Percentiles rank a stretch among this genome's conserved stretches.
Evolutionary conservation across 192 early-diverging fungal species (phyloP).

Genomic region (Backusella westeae): DNA sequence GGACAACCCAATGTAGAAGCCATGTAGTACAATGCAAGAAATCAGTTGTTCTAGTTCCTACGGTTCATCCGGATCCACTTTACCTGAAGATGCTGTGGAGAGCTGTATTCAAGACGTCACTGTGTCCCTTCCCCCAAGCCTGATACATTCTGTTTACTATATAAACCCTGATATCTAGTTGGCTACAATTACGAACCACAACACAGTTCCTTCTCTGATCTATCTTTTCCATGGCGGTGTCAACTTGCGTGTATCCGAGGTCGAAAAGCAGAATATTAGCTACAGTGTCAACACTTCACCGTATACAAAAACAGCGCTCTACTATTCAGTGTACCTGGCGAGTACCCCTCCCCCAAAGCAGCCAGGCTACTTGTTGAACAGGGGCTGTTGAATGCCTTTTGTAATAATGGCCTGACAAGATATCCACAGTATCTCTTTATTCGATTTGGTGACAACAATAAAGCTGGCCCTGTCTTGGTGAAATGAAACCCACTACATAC

Average conservation of each 20-base stretch:
- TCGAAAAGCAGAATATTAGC: conserved; percentile 19
- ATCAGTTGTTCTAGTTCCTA: background rate
- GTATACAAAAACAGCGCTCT: conserved; percentile 41
- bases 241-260: conserved; percentile 32
- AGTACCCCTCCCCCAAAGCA: conserved; percentile 32
- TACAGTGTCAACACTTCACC: conserved; percentile 27
- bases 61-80: background rate
- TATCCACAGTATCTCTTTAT: conserved; percentile 32
- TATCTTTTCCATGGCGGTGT: conserved; percentile 32
- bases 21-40: background rate
- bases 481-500: conserved; percentile 38
- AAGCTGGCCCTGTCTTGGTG: conserved; percentile 17
- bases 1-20: conserved; percentile 5
- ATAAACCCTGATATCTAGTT: conserved; percentile 36
- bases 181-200: conserved; percentile 27
- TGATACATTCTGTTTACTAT: conserved; percentile 36
- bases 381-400: conserved; percentile 38
- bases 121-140: conserved; percentile 35
- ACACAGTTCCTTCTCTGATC: conserved; percentile 34
- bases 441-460: conserved; percentile 18
- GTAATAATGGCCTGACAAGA: conserved; percentile 40
- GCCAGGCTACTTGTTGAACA: conserved; percentile 30
- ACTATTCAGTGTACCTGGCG: conserved; percentile 39
- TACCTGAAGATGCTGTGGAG: conserved; percentile 17
- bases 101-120: conserved; percentile 38